These are phyloP conservation scores for Penicillium ochrochloron DNA, from an alignment of 495 filamentous ascomycete species.

Conservation along the genomic window DNA sequence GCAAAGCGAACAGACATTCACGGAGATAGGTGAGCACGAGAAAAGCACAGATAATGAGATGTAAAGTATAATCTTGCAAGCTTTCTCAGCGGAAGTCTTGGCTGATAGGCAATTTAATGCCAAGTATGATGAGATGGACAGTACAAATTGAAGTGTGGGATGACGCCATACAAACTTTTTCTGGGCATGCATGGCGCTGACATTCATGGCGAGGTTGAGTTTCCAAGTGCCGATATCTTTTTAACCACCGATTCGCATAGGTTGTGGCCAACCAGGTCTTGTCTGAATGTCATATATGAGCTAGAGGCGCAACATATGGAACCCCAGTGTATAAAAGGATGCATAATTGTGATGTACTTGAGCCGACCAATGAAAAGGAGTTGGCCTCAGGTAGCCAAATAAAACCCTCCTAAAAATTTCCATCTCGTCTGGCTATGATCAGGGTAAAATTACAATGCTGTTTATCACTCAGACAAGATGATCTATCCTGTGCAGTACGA, in stretches of 20 bases:
- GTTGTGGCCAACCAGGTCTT: background rate
- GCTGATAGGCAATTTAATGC: conserved; percentile 1
- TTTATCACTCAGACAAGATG: background rate
- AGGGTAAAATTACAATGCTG: background rate
- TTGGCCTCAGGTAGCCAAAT: background rate
- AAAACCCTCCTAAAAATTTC: background rate
- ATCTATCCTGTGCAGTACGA: background rate
- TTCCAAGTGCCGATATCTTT: background rate
- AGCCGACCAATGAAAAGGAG: background rate
- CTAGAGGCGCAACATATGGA: too few relatives aligned
- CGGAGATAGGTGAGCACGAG: background rate
- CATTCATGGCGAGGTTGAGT: background rate
- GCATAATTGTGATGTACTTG: background rate
- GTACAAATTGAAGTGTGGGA: background rate
- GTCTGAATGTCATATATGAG: background rate
- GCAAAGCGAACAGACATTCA: background rate
- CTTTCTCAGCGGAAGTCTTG: background rate
- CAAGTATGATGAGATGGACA: background rate
- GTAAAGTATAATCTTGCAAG: background rate
- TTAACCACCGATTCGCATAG: background rate
- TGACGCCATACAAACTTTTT: background rate
- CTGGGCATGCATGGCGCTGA: background rate
- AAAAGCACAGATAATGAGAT: background rate
- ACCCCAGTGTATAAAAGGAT: background rate
- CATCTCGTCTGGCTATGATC: background rate